These are phyloP conservation scores for Scheffersomyces titani DNA, from an alignment of 1,139 yeast species.

Conservation along the genomic window DNA sequence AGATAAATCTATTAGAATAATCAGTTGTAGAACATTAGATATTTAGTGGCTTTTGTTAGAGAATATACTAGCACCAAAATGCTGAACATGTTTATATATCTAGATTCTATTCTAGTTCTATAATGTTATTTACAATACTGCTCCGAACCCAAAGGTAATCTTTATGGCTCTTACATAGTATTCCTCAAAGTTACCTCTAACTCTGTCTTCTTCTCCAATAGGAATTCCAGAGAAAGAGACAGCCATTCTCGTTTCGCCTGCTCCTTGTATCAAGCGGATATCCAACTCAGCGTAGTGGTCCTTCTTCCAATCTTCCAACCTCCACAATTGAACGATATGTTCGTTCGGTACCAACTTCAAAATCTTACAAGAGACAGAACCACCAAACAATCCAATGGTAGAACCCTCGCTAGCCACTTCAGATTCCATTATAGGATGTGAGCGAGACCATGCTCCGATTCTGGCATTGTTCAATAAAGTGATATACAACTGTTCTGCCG, in stretches of 20 bases:
- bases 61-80: background rate
- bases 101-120: background rate
- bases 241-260: conserved; percentile 77
- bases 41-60: too few relatives aligned
- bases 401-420: conserved; percentile 61
- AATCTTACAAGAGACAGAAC: conserved; percentile 78
- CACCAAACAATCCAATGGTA: conserved; percentile 75
- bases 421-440: conserved; percentile 60
- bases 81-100: background rate
- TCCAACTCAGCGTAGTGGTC: conserved; percentile 76
- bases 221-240: conserved; percentile 91
- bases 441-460: conserved; percentile 87
- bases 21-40: background rate
- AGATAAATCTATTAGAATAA: background rate
- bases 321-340: conserved; percentile 76
- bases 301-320: conserved; percentile 83
- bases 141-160: conserved; percentile 90
- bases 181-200: conserved; percentile 80
- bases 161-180: conserved; percentile 87
- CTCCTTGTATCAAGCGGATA: conserved; percentile 70
- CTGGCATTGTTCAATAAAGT: conserved; percentile 76
- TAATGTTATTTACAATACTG: conserved; percentile 53
- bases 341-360: conserved; percentile 58
- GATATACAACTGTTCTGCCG: conserved; percentile 79
- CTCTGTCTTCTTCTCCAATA: conserved; percentile 93